Percentiles rank a stretch among this genome's conserved stretches.
These are phyloP conservation scores for Oropetium thomaeum DNA, from an alignment of 176 grass and related monocot species.

Conservation along the genomic window DNA sequence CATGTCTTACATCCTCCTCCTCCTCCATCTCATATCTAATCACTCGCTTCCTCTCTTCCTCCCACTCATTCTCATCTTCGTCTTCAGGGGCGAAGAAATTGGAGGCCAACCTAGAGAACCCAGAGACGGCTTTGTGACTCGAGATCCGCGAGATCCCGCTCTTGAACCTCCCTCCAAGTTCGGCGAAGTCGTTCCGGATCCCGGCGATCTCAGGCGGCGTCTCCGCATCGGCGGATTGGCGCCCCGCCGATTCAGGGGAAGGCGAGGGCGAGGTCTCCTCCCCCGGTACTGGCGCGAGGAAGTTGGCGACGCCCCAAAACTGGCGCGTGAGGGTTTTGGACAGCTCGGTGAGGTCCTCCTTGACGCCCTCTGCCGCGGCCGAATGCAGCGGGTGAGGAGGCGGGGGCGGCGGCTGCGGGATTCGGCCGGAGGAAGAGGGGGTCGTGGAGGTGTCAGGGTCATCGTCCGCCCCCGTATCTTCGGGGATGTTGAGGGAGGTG, in stretches of 20 bases:
- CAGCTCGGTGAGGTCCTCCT: conserved; percentile 84
- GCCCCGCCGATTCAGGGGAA: conserved; percentile 10
- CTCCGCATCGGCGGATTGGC: conserved; percentile 1
- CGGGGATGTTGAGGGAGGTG: conserved; percentile 59
- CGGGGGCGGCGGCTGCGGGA: conserved; percentile 29
- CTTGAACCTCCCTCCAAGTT: conserved; percentile 56
- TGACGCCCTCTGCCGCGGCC: conserved; percentile 59
- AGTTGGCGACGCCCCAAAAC: conserved; percentile 80
- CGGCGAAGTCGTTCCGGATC: conserved; percentile 62
- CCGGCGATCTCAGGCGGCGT: conserved; percentile 44
- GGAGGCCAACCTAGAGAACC: conserved; percentile 76
- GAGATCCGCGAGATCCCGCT: conserved; percentile 69
- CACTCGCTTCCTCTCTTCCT: conserved; percentile 1
- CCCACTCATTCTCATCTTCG: conserved; percentile 22
- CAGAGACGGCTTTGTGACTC: conserved; percentile 59
- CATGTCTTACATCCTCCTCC: not conserved
- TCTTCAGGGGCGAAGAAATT: conserved; percentile 76
- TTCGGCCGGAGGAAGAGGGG: conserved; percentile 3
- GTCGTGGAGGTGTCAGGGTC: conserved; percentile 27
- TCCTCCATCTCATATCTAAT: not conserved
- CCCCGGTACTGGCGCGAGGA: conserved; percentile 67
- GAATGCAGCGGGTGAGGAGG: conserved; percentile 28
- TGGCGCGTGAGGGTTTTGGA: conserved; percentile 78
- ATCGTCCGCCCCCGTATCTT: conserved; percentile 36
- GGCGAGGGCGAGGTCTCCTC: conserved; percentile 30